phyloP scores from a whole-genome alignment of 768 basidiomycete genomes.

The Serendipita vermifera region DNA sequence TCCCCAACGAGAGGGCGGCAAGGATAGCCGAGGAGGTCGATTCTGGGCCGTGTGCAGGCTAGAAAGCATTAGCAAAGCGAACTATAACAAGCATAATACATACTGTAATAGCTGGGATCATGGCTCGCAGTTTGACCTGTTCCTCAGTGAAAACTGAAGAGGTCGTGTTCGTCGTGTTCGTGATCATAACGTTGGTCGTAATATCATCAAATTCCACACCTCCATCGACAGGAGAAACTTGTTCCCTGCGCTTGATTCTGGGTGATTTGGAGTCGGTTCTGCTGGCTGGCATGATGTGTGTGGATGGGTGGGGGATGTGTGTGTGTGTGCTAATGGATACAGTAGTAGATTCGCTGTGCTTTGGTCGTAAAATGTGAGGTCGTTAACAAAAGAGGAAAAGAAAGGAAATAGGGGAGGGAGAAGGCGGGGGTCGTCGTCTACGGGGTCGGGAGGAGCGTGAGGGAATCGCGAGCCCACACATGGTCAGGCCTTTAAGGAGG shows the following conservation, averaged over 20 bases:
- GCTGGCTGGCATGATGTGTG: not conserved
- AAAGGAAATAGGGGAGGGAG: not conserved
- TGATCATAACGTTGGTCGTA: too few relatives aligned
- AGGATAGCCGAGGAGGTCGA: not conserved
- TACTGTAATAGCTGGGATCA: not conserved
- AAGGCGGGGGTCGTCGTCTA: too few relatives aligned
- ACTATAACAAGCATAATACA: not conserved
- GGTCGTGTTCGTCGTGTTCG: not conserved
- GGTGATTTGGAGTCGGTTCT: not conserved
- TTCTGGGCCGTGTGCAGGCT: conserved; percentile 3
- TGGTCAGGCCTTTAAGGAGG: too few relatives aligned
- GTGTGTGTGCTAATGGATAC: not conserved
- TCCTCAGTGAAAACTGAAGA: not conserved
- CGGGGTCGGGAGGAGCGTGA: too few relatives aligned
- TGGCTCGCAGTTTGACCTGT: not conserved
- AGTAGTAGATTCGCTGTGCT: not conserved
- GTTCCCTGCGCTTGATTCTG: not conserved
- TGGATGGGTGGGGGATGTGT: not conserved
- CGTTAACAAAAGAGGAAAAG: not conserved
- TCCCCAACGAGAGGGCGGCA: not conserved
- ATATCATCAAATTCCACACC: not conserved
- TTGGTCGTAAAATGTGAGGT: not conserved
- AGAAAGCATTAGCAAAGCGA: not conserved
- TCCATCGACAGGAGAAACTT: not conserved
- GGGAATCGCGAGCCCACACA: too few relatives aligned